Evolutionary conservation across 495 filamentous ascomycete genomes (phyloP), one percentile per base, ranked within the genome.

Genomic region (Cudoniella acicularis): DNA sequence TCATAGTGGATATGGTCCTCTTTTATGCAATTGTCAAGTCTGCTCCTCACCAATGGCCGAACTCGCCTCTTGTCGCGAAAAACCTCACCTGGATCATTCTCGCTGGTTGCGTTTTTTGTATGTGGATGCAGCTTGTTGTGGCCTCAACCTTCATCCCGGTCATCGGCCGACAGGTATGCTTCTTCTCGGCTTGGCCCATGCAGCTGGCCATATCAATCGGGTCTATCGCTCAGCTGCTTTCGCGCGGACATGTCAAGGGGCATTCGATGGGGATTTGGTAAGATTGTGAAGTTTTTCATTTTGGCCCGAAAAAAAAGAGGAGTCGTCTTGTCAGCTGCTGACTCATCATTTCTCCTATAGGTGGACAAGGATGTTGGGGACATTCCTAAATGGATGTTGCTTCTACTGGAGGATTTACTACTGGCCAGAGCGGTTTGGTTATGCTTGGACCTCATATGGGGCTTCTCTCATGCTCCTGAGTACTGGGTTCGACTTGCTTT

Each of bases 401-500:
- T 41, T 41, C 36, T 41, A 41, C 16, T 41, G 36, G 36, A 41
- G 36, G 16, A 41, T 41, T 16, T 41, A 41, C 36, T 41, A 41
- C 36, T 41, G 36, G 36, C 36, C 36, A 8, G 36, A 41, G 16
- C 36, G 36, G 16, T 41, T 9, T 41, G 36, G 36, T 16, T 41
- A 41, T 41, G 36, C 36, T 41, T 41, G 36, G 36, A 41, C 36
- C 16, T 16, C 36, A 16, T 41, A 41, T 41, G 36, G 36, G 36
- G 36, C 36, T 8, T 41, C 16, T 16, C 36, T 41, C 36, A 8
- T 41, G 36, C 36, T 41, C 36, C 9, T 8, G 9, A 41, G 18
- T 64, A 65, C 4, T 25, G 17, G 17, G 69, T 26, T n/a, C 42
- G 36, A 41, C 16, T 9, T 41, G 8, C 9, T 16, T 9, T 41